Evolutionary conservation across 176 grass and related monocot genomes (phyloP), one percentile per base, ranked within the genome.

Genomic region (Poa pratensis): DNA sequence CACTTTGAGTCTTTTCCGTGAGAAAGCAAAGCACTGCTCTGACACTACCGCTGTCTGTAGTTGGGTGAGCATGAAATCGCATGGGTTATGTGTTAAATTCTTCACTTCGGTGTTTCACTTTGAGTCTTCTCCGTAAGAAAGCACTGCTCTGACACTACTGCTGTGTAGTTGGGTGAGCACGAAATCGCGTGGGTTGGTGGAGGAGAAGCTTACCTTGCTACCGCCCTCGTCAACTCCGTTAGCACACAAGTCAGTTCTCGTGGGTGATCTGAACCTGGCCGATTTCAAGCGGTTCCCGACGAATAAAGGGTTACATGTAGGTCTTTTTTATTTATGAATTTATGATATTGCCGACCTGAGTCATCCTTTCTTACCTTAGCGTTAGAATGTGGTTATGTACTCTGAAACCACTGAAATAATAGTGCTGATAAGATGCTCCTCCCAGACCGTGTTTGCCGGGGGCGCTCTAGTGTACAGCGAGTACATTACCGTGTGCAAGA

Each of bases 261-360:
- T 97, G 48, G 95, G 92, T 72, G 92, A 91, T 88, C 54, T 97
- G 50, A 97, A 93, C 79, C 63, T 97, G 76, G 89, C 92, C 32
- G 85, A 97, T 93, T 97, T 97, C 87, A 97, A 97, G 90, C 95
- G 93, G 77, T 92, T 93, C 71, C 83, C 95, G 73, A 79, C 87
- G 78, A 88, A 87, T 82, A 91, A 93, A 89, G 90, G 92, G 3
- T 84, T 92, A 67, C 90, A 95, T 91, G 95, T 93, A 83, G 39
- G 66, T 77, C 15, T 40, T 37, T 48, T 62, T 62, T 14, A 19
- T 7, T 27, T n/a, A 9, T 79, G 23, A 37, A 42, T 49, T 20
- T 74, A 32, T 63, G n/a, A 55, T 75, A 59, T 67, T 75, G 28
- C 20, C 34, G 1, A 35, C 40, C 32, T 73, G 18, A 26, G 34